phyloP scores from a whole-genome alignment of 257 asterid species.

The Schizonepeta tenuifolia region DNA sequence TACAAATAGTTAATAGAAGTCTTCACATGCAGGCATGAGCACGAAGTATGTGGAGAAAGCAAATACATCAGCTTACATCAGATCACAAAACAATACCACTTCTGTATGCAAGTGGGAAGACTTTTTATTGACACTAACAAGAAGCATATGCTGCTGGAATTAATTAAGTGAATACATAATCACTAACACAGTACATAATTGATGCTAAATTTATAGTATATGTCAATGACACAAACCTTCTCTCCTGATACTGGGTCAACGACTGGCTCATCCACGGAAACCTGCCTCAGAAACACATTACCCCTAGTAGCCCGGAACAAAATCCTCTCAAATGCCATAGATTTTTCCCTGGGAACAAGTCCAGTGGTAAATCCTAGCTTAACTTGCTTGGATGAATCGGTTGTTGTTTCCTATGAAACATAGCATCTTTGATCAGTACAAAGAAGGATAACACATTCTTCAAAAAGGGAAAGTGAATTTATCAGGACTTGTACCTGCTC shows the following conservation, averaged over 20 bases:
- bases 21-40: slow-evolving; percentile 1
- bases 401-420: slow-evolving; percentile 53
- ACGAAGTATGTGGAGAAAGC: slow-evolving; percentile 15
- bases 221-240: slow-evolving; percentile 59
- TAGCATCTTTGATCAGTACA: slow-evolving; percentile 24
- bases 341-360: slow-evolving; percentile 90
- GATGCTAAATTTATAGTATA: slow-evolving; percentile 2
- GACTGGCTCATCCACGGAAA: slow-evolving; percentile 76
- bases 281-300: slow-evolving; percentile 84
- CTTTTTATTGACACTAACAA: slow-evolving; percentile 5
- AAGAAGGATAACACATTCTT: slow-evolving; percentile 24
- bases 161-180: neutral
- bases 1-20: neutral
- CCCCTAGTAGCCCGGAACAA: slow-evolving; percentile 99
- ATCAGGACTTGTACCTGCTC: slow-evolving; percentile 59
- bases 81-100: neutral
- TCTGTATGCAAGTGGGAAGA: slow-evolving; percentile 5
- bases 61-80: slow-evolving; percentile 1
- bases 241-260: slow-evolving; percentile 93
- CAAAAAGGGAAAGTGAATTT: slow-evolving; percentile 29
- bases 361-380: slow-evolving; percentile 88
- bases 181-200: slow-evolving; percentile 3
- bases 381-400: slow-evolving; percentile 92
- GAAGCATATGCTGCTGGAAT: slow-evolving; percentile 18
- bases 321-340: slow-evolving; percentile 96